phyloP scores from a whole-genome alignment of 495 filamentous ascomycete species.

The Xylaria intraflava region DNA sequence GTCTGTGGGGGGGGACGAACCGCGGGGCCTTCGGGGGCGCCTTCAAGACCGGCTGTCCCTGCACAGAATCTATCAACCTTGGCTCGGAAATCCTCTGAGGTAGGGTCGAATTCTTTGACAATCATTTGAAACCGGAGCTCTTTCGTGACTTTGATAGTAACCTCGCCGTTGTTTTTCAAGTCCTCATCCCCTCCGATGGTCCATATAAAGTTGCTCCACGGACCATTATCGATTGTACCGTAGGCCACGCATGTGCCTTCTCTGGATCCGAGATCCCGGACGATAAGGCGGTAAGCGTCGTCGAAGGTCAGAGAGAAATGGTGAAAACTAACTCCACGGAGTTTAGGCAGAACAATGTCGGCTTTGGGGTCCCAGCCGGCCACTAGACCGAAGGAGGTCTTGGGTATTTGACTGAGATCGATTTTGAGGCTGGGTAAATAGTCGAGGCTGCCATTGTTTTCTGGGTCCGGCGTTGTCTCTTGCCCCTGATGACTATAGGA shows the following conservation, averaged over 20 bases:
- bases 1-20: not conserved
- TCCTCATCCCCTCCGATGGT: conserved; percentile 4
- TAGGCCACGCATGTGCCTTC: conserved; percentile 1
- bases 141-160: not conserved
- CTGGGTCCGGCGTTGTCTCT: too few species aligned
- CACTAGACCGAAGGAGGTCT: not conserved
- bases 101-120: not conserved
- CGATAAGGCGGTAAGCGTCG: conserved; percentile 3
- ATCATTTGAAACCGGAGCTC: conserved; percentile 5
- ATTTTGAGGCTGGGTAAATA: not conserved
- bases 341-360: not conserved
- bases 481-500: too few species aligned
- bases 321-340: not conserved
- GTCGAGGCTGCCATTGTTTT: conserved; percentile 1
- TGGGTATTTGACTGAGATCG: not conserved
- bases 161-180: not conserved
- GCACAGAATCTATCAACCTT: conserved; percentile 8
- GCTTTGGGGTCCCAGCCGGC: not conserved
- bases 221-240: not conserved
- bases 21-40: not conserved
- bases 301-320: conserved; percentile 11
- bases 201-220: not conserved
- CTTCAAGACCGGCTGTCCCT: not conserved
- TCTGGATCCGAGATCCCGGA: not conserved
- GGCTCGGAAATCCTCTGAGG: conserved; percentile 1